Base-by-base conservation (phyloP, 1,284 basidiomycete species). In the Taiwanofungus camphoratus region DNA sequence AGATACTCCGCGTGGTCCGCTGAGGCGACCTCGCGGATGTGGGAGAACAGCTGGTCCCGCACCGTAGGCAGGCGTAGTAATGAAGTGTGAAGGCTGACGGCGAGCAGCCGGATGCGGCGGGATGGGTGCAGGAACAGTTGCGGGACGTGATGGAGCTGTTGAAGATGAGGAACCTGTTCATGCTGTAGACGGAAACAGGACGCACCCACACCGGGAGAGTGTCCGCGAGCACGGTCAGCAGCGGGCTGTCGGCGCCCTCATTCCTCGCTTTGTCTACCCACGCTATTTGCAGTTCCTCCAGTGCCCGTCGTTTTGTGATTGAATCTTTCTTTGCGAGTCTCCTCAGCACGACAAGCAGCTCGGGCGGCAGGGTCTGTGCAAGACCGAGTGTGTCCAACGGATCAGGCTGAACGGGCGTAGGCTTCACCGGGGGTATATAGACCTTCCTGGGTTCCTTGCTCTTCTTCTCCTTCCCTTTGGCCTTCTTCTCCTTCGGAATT, bases 271-370 rank as follows among this genome's bases (percentile, higher is more conserved):
- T 71, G 18, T 77, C 74, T 19, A 91, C 65, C 89, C 89, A 95
- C 1, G 63, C 71, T 7, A 74, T 61, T 48, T 77, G 73, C 19
- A 99, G 64, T 45, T 94, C 92, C 58, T 98, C 95, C 46, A 98
- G 66, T 0, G 92, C 93, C 53, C 88, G 83, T 13, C 77, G 69
- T 59, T 92, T 86, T 1, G 95, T 98, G 32, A 92, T 77, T 15
- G 79, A 77, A 51, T 96, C 93, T 69, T 96, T 97, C 76, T 99
- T 99, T 23, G 79, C 82, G 34, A 98, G 70, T 42, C 82, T 79
- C 39, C 91, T 69, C 37, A 98, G 71, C 1, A 92, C 76, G 18
- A 99, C 79, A 12, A 95, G 75, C 15, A 98, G 71, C 36, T 94
- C 92, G 0, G 92, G 77, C 0, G 88, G 84, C 9, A 94, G 66